Conservation (phyloP, 2,329 filamentous ascomycete genomes). For the Fusarium hostae region DNA sequence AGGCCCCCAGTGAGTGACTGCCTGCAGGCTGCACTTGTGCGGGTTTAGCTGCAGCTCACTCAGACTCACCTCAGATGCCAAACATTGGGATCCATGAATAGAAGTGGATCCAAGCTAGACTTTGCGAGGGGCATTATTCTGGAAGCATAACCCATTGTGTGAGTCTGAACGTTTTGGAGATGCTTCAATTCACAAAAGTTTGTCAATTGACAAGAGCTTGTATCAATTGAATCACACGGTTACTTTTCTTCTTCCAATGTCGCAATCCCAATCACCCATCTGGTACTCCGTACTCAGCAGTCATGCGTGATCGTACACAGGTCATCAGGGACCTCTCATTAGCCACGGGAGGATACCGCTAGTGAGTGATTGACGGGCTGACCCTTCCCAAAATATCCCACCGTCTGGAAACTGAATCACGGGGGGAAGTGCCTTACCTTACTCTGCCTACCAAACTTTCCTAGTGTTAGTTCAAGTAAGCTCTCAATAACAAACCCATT, state of each 20-base stretch:
- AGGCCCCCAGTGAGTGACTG: constrained; percentile 18
- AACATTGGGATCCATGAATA: constrained; percentile 5
- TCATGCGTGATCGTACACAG: constrained; percentile 34
- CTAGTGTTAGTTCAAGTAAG: constrained; percentile 1
- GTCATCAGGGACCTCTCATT: constrained; percentile 37
- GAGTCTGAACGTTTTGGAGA: not conserved
- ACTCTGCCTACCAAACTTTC: not conserved
- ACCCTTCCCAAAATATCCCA: constrained; percentile 43
- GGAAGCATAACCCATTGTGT: not conserved
- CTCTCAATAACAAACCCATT: constrained; percentile 28
- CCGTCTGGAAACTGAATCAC: constrained; percentile 27
- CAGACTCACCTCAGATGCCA: constrained; percentile 12
- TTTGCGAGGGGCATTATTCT: constrained; percentile 5
- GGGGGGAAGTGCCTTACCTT: constrained; percentile 9
- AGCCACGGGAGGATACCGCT: constrained; percentile 24
- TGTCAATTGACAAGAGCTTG: not conserved
- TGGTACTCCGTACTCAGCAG: constrained; percentile 12
- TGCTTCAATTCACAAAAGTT: constrained; percentile 1
- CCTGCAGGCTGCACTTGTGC: constrained; percentile 34
- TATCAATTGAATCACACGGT: constrained; percentile 1
- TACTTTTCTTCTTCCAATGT: not conserved
- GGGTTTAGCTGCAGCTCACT: constrained; percentile 35
- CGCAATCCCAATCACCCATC: constrained; percentile 6
- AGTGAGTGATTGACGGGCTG: constrained; percentile 20
- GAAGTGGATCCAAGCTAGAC: constrained; percentile 6